Conservation (phyloP, 2,329 filamentous ascomycete genomes). For the Neonectria neomacrospora region DNA sequence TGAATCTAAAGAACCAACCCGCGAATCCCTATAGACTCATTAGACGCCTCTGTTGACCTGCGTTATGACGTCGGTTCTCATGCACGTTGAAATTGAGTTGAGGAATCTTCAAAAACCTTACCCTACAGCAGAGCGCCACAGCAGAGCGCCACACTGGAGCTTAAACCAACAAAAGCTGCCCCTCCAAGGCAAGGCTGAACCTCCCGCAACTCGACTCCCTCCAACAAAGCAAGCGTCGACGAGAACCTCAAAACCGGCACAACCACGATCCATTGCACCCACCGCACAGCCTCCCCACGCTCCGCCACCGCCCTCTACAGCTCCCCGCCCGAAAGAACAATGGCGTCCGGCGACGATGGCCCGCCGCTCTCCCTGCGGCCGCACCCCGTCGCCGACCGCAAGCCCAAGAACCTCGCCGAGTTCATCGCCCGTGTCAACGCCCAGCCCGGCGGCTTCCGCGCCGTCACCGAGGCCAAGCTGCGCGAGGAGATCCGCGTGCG, state of each 20-base stretch:
- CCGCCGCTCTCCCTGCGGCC: conserved; percentile 53
- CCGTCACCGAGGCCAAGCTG: conserved; percentile 79
- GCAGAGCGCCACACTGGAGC: background rate
- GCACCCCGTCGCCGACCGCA: conserved; percentile 64
- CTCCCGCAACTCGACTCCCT: background rate
- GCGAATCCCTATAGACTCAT: background rate
- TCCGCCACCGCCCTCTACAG: background rate
- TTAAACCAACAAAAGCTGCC: background rate
- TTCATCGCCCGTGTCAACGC: conserved; percentile 87
- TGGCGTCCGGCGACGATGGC: conserved; percentile 48
- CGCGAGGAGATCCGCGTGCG: conserved; percentile 71
- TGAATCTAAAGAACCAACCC: too few relatives aligned
- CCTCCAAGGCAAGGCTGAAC: conserved; percentile 1
- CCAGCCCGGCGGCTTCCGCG: conserved; percentile 80
- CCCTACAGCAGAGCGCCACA: background rate
- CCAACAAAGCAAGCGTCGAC: background rate
- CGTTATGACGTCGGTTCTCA: background rate
- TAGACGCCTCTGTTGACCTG: background rate
- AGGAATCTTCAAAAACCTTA: background rate
- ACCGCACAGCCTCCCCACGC: background rate
- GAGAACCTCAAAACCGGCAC: background rate
- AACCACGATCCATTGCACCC: background rate
- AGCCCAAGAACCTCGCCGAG: conserved; percentile 71
- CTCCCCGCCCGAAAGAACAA: conserved; percentile 31
- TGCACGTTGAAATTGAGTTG: background rate